Percentiles rank a stretch among this genome's conserved stretches.
Conservation (phyloP, 1,139 yeast species). For the Yamadazyma mexicana region DNA sequence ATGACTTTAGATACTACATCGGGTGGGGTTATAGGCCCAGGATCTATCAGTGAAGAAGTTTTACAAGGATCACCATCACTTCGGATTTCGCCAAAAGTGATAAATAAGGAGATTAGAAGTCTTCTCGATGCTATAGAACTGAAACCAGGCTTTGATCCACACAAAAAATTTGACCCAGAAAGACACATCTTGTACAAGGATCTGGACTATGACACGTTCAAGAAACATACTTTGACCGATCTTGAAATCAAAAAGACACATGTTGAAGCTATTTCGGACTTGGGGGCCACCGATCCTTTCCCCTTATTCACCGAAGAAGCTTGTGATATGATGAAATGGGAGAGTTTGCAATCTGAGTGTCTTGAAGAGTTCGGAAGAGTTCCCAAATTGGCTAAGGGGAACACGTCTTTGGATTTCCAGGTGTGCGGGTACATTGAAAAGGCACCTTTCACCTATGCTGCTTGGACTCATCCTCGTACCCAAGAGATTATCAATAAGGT, state of each 20-base stretch:
- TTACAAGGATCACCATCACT: slow-evolving; percentile 8
- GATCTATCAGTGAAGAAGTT: slow-evolving; percentile 5
- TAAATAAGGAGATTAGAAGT: slow-evolving; percentile 22
- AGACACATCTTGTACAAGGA: slow-evolving; percentile 23
- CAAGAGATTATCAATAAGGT: slow-evolving; percentile 22
- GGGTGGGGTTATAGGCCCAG: not conserved
- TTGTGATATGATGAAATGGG: slow-evolving; percentile 33
- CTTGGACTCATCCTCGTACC: slow-evolving; percentile 20
- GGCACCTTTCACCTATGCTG: slow-evolving; percentile 28
- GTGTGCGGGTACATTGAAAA: slow-evolving; percentile 27
- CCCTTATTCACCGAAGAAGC: slow-evolving; percentile 33
- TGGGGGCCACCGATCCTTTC: slow-evolving; percentile 32
- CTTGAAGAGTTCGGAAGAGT: slow-evolving; percentile 25
- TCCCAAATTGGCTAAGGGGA: slow-evolving; percentile 26
- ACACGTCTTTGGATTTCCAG: slow-evolving; percentile 28
- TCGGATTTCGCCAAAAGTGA: slow-evolving; percentile 15
- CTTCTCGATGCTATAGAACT: slow-evolving; percentile 22
- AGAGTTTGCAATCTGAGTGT: slow-evolving; percentile 24
- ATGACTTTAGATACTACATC: not conserved
- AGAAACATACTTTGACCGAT: slow-evolving; percentile 23
- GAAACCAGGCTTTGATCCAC: slow-evolving; percentile 26
- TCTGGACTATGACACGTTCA: slow-evolving; percentile 19
- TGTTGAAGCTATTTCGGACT: slow-evolving; percentile 22
- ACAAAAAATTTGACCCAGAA: slow-evolving; percentile 25
- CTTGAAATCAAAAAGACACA: slow-evolving; percentile 29